Conservation (phyloP, 176 grass and related monocot species). For the Eleusine indica region DNA sequence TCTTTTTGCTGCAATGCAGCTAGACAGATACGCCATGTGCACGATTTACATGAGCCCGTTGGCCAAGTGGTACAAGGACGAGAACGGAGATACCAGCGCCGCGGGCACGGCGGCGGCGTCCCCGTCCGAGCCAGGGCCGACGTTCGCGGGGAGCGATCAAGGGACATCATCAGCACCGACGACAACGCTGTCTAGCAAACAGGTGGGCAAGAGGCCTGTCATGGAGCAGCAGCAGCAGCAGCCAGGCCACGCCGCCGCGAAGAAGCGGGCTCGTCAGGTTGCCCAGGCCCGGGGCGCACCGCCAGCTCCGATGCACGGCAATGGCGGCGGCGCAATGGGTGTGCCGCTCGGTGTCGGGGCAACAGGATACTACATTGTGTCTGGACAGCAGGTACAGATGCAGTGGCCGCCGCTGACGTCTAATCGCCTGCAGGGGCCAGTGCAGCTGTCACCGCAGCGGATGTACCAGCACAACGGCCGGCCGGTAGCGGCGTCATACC, state of each 20-base stretch:
- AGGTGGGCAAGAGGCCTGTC: constrained; percentile 25
- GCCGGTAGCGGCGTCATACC: neutral
- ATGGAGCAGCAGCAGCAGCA: neutral
- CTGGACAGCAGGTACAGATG: neutral
- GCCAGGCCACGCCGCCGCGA: neutral
- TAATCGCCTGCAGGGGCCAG: neutral
- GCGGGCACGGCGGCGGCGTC: neutral
- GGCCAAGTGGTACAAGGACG: neutral
- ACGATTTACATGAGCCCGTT: constrained; percentile 28
- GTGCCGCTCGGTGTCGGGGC: neutral
- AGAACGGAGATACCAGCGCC: neutral
- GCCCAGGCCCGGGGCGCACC: too few species aligned
- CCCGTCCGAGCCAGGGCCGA: neutral
- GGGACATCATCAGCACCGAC: neutral
- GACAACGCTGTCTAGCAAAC: neutral
- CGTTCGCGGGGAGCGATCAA: neutral
- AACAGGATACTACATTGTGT: neutral
- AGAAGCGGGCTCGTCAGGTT: neutral
- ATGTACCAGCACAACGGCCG: neutral
- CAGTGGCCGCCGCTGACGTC: neutral
- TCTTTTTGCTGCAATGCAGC: neutral
- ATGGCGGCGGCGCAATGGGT: neutral
- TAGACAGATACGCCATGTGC: constrained; percentile 36
- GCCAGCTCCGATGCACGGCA: neutral
- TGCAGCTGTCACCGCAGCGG: neutral